phyloP scores from a whole-genome alignment of 75 land plant species.

The Larix kaempferi region DNA sequence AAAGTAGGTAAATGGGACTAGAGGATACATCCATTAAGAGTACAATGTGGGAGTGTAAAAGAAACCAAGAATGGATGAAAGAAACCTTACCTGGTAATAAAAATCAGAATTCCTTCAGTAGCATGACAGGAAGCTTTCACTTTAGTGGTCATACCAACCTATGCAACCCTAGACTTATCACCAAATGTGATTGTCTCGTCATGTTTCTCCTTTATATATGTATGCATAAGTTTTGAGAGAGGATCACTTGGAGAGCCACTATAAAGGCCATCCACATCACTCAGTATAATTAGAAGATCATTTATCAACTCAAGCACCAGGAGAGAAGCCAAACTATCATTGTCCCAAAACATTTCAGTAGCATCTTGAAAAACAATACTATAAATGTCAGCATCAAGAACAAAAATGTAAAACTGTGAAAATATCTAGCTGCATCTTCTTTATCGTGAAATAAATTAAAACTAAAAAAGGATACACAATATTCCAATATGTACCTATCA shows the following conservation, averaged over 20 bases:
- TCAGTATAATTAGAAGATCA: conserved; percentile 86
- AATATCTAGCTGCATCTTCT: neutral
- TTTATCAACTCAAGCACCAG: conserved; percentile 88
- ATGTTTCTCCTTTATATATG: conserved; percentile 79
- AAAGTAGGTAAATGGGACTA: neutral
- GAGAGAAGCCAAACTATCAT: conserved; percentile 91
- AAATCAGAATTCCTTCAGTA: conserved; percentile 79
- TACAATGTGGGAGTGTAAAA: neutral
- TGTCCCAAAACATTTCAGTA: conserved; percentile 98
- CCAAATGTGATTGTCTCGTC: conserved; percentile 88
- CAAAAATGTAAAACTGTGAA: too few relatives aligned
- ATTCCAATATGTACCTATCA: too few relatives aligned
- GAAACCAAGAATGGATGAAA: neutral
- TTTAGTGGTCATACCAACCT: conserved; percentile 99
- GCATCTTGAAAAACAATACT: conserved; percentile 62
- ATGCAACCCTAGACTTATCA: conserved; percentile 90
- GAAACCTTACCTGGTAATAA: conserved; percentile 71
- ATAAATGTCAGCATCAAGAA: neutral
- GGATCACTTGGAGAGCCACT: conserved; percentile 98
- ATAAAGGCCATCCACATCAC: conserved; percentile 99
- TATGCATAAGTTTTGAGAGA: conserved; percentile 77
- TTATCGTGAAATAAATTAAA: neutral
- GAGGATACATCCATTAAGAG: neutral
- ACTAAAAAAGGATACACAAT: neutral
- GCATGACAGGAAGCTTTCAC: conserved; percentile 87